Conservation (phyloP, 2,329 filamentous ascomycete species). For the Zasmidium cellare region DNA sequence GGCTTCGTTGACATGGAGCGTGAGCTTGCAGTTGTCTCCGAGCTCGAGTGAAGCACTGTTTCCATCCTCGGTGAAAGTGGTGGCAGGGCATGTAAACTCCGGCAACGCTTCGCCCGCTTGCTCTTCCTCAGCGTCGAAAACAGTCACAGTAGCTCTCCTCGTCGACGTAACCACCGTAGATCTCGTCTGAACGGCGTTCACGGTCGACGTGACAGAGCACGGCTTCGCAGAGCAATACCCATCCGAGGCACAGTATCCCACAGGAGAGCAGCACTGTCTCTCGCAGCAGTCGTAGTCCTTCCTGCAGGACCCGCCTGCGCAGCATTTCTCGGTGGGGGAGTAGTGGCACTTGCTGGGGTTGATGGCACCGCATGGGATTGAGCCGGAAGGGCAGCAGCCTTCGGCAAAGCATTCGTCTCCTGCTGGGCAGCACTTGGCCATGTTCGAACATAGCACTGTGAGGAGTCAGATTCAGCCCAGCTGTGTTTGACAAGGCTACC, state of each 20-base stretch:
- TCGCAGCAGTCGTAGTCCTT: neutral
- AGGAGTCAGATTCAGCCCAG: neutral
- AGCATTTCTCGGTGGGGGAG: neutral
- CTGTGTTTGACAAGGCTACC: too few relatives aligned
- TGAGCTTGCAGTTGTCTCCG: neutral
- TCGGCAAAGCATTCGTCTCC: neutral
- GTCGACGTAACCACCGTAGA: neutral
- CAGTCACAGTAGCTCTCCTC: neutral
- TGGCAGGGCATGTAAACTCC: neutral
- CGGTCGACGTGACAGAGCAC: neutral
- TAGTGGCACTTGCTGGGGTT: neutral
- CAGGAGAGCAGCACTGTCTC: neutral
- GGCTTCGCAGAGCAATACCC: neutral
- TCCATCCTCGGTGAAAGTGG: neutral
- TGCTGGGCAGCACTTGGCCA: neutral
- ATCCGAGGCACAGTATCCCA: neutral
- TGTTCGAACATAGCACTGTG: neutral
- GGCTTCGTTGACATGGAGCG: neutral
- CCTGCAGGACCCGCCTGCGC: neutral
- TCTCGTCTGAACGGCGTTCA: neutral
- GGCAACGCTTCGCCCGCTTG: neutral
- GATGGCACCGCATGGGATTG: neutral
- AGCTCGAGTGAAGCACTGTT: neutral
- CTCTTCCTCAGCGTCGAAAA: neutral
- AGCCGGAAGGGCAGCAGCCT: neutral